phyloP scores from a whole-genome alignment of 2,329 filamentous ascomycete species.

The Phoma sp. region DNA sequence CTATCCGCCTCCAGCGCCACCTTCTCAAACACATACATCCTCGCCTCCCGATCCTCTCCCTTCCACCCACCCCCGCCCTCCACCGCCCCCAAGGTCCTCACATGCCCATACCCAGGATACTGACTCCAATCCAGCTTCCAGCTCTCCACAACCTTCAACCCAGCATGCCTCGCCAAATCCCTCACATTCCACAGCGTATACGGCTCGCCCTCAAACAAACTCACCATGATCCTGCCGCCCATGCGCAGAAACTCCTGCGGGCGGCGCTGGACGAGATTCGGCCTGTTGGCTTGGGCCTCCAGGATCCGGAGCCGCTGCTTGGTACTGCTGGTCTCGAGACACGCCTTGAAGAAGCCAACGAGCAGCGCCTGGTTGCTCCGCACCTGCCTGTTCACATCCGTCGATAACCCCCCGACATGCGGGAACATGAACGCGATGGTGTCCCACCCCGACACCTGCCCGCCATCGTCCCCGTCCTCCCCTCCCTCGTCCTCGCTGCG shows the following conservation, averaged over 20 bases:
- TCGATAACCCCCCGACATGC: constrained; percentile 89
- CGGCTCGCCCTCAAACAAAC: constrained; percentile 89
- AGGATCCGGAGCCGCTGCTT: constrained; percentile 23
- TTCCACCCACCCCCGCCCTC: constrained; percentile 55
- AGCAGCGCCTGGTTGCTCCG: constrained; percentile 69
- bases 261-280: constrained; percentile 34
- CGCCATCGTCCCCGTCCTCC: constrained; percentile 23
- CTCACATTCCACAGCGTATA: constrained; percentile 96
- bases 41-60: constrained; percentile 54
- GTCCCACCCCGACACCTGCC: constrained; percentile 62
- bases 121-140: constrained; percentile 70
- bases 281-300: constrained; percentile 16
- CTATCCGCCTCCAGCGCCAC: constrained; percentile 36
- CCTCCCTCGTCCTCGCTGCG: neutral
- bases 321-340: constrained; percentile 26
- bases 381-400: constrained; percentile 93
- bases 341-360: constrained; percentile 40
- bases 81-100: constrained; percentile 70
- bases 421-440: constrained; percentile 95
- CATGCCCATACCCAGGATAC: constrained; percentile 78
- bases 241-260: constrained; percentile 52
- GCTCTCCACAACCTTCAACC: constrained; percentile 71
- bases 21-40: constrained; percentile 55
- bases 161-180: constrained; percentile 80
- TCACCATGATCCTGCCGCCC: constrained; percentile 73